Evolutionary conservation across 768 basidiomycete genomes (phyloP), one percentile per base, ranked within the genome.

Genomic region (Pholiota microspora): DNA sequence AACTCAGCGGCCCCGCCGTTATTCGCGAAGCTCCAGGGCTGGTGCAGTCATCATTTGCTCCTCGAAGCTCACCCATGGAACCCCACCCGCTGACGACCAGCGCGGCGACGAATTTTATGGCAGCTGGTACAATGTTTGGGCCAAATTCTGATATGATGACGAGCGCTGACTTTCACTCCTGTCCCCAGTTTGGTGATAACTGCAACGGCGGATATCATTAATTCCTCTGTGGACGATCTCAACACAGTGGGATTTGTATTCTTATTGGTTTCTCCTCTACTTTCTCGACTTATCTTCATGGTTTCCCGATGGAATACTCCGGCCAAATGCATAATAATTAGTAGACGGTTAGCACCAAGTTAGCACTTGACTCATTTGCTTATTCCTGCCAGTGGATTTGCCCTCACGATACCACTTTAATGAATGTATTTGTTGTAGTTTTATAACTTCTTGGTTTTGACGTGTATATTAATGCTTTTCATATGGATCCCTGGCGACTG

Each of bases 101-200:
- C 16, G 51, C 62, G 42, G 49, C 59, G 44, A 42, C 54, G 50
- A 60, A 53, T 44, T 64, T 60, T 47, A 58, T 63, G 59, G 48
- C 60, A 49, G 55, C 60, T 42, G 54, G 56, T 54, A 59, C 62
- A 47, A 66, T 64, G 55, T 62, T 60, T 57, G 49, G 58, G 55
- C 34, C 64, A 15, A 60, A 62, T 56, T 51, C 66, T 53, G 56
- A 62, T 44, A 59, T 68, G 56, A 56, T 77, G 56, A 69, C 69
- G 18, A 69, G 69, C 49, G 54, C 67, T 42, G 73, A 76, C 54
- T 67, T 68, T 54, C 71, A 73, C 45, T 68, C 67, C 45, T 79
- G 77, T 57, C 67, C 73, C 5, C 72, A 78, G 56, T 79, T 80
- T 58, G 76, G 74, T 27, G 75, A 79, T 45, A 70, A 73, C 28